Evolutionary conservation across 345 rosid genomes (phyloP).

Genomic region (Cardamine chenopodiifolia): DNA sequence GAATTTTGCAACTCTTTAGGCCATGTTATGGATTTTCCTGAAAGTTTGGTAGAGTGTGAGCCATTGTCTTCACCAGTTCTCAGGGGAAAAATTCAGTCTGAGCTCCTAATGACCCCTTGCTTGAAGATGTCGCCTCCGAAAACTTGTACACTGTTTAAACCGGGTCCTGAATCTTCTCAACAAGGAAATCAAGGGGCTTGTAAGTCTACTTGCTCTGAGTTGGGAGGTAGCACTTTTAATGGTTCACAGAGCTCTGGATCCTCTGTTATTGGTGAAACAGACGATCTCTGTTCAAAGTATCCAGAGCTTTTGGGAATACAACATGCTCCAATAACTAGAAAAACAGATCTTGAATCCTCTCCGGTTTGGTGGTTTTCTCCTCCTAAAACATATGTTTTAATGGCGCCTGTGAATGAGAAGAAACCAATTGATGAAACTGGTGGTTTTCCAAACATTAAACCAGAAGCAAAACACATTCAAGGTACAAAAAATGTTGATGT

Average conservation of each 20-base stretch:
- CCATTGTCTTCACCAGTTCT: constrained; percentile 50
- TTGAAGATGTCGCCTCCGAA: constrained; percentile 81
- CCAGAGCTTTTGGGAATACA: constrained; percentile 76
- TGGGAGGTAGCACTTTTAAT: constrained; percentile 43
- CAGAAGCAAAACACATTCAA: constrained; percentile 33
- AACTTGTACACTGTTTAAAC: constrained; percentile 74
- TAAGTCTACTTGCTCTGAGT: constrained; percentile 62
- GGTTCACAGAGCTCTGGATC: constrained; percentile 57
- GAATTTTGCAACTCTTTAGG: constrained; percentile 47
- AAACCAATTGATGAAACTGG: constrained; percentile 34
- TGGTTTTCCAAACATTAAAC: not conserved
- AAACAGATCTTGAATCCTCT: constrained; percentile 57
- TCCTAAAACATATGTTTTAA: constrained; percentile 76
- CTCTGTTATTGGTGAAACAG: constrained; percentile 53
- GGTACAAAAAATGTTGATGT: constrained; percentile 24
- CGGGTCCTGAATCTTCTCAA: constrained; percentile 46
- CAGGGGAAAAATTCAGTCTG: constrained; percentile 45
- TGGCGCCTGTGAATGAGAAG: constrained; percentile 64
- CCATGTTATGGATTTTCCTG: constrained; percentile 29
- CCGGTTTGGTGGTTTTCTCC: constrained; percentile 89
- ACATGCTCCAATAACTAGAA: constrained; percentile 49
- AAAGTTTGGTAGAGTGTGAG: constrained; percentile 33
- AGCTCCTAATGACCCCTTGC: constrained; percentile 70
- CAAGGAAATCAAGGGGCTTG: constrained; percentile 38
- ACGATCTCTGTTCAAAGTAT: constrained; percentile 55